phyloP scores from a whole-genome alignment of 1,139 yeast species.

The Kodamaea derodonti region DNA sequence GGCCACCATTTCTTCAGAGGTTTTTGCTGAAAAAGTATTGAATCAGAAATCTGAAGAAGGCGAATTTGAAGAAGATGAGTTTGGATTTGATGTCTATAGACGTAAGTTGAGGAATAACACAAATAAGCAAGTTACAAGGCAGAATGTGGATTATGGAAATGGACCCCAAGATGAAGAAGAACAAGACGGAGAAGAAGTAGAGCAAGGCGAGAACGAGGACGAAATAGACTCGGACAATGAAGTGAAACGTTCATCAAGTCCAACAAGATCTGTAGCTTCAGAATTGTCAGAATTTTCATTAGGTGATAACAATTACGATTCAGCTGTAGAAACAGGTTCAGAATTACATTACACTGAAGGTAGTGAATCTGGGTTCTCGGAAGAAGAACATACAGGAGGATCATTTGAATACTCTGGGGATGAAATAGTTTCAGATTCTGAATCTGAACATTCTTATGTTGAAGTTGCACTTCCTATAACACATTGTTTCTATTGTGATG shows the following conservation, averaged over 20 bases:
- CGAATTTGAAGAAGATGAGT: conserved; percentile 56
- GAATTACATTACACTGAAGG: conserved; percentile 43
- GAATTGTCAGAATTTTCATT: conserved; percentile 63
- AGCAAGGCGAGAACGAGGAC: conserved; percentile 3
- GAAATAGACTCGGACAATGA: conserved; percentile 4
- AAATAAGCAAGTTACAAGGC: conserved; percentile 20
- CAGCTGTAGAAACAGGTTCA: conserved; percentile 43
- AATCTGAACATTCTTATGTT: conserved; percentile 9
- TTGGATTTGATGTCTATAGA: conserved; percentile 50
- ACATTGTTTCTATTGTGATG: conserved; percentile 41
- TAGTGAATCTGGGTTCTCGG: conserved; percentile 9
- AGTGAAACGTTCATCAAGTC: conserved; percentile 40
- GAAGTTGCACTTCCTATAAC: conserved; percentile 30
- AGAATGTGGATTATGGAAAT: too few relatives aligned
- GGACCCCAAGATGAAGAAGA: conserved; percentile 2
- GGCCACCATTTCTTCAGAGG: conserved; percentile 74
- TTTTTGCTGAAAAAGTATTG: conserved; percentile 73
- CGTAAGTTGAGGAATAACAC: conserved; percentile 23
- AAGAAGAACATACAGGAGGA: neutral
- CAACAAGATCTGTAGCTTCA: conserved; percentile 52
- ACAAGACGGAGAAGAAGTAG: neutral
- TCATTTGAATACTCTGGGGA: conserved; percentile 15
- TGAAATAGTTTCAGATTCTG: conserved; percentile 19
- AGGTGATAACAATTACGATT: conserved; percentile 53
- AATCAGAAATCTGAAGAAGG: conserved; percentile 28